These are phyloP conservation scores for Aspergillus novofumigatus DNA, from an alignment of 2,329 filamentous ascomycete species.

Conservation along the genomic window DNA sequence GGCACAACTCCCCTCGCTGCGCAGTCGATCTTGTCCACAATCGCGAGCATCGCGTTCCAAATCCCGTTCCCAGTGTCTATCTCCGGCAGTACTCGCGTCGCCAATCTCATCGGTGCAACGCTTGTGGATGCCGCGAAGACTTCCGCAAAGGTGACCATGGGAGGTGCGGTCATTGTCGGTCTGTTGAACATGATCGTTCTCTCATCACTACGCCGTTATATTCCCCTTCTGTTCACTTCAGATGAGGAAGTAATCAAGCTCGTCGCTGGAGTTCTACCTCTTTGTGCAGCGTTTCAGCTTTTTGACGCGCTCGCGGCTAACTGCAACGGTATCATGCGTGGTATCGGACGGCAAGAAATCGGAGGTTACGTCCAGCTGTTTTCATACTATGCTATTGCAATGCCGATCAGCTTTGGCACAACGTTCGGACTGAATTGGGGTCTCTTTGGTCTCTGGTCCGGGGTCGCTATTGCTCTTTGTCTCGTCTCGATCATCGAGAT, in stretches of 20 bases:
- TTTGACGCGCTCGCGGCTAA: conserved; percentile 77
- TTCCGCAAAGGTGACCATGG: conserved; percentile 72
- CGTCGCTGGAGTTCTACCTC: conserved; percentile 66
- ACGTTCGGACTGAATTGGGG: conserved; percentile 75
- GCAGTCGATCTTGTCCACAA: conserved; percentile 76
- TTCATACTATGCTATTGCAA: conserved; percentile 78
- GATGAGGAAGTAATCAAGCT: conserved; percentile 66
- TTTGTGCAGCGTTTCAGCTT: conserved; percentile 84
- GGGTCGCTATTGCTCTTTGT: conserved; percentile 67
- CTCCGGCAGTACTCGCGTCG: conserved; percentile 80
- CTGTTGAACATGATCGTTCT: conserved; percentile 72
- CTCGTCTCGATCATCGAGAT: conserved; percentile 55
- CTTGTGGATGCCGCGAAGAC: conserved; percentile 75
- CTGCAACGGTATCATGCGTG: conserved; percentile 79
- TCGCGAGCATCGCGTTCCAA: conserved; percentile 79
- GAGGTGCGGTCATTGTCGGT: conserved; percentile 65
- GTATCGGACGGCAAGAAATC: conserved; percentile 82
- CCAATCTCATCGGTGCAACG: conserved; percentile 85
- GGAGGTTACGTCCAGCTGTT: conserved; percentile 85
- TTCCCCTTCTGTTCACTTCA: conserved; percentile 74
- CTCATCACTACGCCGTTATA: conserved; percentile 62
- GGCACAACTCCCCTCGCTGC: conserved; percentile 77
- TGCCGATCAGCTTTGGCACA: conserved; percentile 76
- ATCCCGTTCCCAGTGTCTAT: conserved; percentile 90
- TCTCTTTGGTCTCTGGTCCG: conserved; percentile 75